Evolutionary conservation across 805 yeast species (phyloP).

Genomic region (Nakazawaea sp.): DNA sequence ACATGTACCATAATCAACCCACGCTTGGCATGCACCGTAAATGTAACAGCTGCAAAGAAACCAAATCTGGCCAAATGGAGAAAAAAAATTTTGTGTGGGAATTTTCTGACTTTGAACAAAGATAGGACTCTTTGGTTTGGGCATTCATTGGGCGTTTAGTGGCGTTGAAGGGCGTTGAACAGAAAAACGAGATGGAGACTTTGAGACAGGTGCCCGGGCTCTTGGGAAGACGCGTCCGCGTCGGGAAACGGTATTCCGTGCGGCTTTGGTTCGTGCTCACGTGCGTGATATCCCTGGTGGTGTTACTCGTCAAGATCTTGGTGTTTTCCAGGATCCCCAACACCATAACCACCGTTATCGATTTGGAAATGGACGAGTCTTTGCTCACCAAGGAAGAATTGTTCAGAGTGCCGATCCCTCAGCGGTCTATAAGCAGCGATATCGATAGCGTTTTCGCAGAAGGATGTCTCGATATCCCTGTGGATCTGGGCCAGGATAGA

Average conservation of each 20-base stretch:
- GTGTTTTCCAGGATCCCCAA: neutral
- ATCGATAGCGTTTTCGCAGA: constrained; percentile 23
- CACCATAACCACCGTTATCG: constrained; percentile 4
- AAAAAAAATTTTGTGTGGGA: no score
- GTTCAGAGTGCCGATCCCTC: constrained; percentile 18
- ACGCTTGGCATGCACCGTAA: no score
- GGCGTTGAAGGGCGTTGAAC: no score
- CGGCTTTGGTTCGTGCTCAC: neutral
- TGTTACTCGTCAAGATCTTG: neutral
- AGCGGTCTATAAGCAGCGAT: constrained; percentile 17
- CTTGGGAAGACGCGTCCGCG: no score
- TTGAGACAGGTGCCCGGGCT: no score
- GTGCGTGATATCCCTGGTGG: neutral
- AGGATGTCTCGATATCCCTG: constrained; percentile 26
- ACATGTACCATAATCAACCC: no score
- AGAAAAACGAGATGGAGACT: no score
- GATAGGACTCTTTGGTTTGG: no score
- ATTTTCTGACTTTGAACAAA: no score
- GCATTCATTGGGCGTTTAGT: no score
- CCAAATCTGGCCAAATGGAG: no score
- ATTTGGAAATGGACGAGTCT: constrained; percentile 6
- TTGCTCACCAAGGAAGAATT: constrained; percentile 1
- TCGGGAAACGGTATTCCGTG: neutral
- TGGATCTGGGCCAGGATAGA: constrained; percentile 10
- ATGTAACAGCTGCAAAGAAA: no score